These are phyloP conservation scores for Camillea tinctor DNA, from an alignment of 2,329 filamentous ascomycete genomes.

Conservation along the genomic window DNA sequence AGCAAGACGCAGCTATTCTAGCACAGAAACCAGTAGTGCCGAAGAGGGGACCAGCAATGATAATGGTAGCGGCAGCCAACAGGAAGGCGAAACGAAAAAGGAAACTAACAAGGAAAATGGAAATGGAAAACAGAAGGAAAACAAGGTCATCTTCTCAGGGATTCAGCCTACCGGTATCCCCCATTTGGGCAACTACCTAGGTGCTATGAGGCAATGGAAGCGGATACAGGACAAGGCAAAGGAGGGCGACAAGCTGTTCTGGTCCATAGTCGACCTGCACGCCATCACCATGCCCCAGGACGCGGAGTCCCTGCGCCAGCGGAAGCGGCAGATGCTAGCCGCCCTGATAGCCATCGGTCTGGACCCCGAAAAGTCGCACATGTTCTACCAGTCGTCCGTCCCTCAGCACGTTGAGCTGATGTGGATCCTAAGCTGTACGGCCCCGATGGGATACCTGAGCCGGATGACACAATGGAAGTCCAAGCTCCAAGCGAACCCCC, in stretches of 20 bases:
- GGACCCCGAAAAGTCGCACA: conserved; percentile 68
- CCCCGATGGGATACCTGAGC: conserved; percentile 88
- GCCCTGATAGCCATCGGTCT: conserved; percentile 81
- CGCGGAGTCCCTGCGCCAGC: conserved; percentile 56
- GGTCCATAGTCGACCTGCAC: conserved; percentile 90
- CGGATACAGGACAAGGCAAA: conserved; percentile 66
- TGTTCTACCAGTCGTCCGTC: conserved; percentile 83
- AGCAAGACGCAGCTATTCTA: conserved; percentile 3
- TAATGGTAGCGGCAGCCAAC: too few relatives aligned
- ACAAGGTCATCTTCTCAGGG: conserved; percentile 76
- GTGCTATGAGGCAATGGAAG: conserved; percentile 85
- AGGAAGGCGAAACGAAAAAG: too few relatives aligned
- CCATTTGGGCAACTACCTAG: conserved; percentile 93
- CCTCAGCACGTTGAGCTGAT: conserved; percentile 84
- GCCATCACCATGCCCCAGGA: conserved; percentile 81
- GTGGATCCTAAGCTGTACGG: conserved; percentile 93
- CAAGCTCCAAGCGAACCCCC: conserved; percentile 66
- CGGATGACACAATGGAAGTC: conserved; percentile 99
- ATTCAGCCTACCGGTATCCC: conserved; percentile 96
- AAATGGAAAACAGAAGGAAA: neutral
- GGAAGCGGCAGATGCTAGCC: conserved; percentile 74
- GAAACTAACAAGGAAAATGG: too few relatives aligned
- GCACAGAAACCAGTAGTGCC: neutral
- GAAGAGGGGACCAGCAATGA: neutral
- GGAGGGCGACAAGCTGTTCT: conserved; percentile 64